phyloP scores from a whole-genome alignment of 257 asterid genomes.

The Rehmannia glutinosa region DNA sequence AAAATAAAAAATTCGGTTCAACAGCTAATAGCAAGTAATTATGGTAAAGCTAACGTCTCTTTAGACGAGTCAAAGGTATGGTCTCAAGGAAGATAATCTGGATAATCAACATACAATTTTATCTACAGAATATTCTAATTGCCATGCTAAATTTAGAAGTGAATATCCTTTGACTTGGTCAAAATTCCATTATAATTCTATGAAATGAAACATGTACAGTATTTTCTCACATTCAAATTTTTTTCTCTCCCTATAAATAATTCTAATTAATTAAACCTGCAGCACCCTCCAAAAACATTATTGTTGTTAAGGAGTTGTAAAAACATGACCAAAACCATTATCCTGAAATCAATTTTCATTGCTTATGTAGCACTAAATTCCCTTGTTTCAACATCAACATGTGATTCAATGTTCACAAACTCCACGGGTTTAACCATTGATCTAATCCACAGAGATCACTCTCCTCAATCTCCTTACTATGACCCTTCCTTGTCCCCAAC shows the following conservation, averaged over 20 bases:
- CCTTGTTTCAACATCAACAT: background rate
- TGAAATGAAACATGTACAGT: too few relatives aligned
- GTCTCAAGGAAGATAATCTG: too few relatives aligned
- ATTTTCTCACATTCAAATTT: too few relatives aligned
- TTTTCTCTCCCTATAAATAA: background rate
- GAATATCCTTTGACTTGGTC: too few relatives aligned
- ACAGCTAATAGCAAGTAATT: too few relatives aligned
- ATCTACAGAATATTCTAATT: too few relatives aligned
- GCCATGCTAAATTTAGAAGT: too few relatives aligned
- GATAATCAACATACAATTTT: too few relatives aligned
- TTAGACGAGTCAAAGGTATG: too few relatives aligned
- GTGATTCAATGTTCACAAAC: background rate
- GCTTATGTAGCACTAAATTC: background rate
- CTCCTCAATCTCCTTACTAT: conserved; percentile 18
- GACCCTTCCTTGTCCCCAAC: conserved; percentile 6
- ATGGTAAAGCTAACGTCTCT: too few relatives aligned
- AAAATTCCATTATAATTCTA: too few relatives aligned
- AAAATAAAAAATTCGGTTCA: too few relatives aligned
- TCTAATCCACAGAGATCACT: conserved; percentile 29
- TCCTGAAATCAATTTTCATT: background rate
- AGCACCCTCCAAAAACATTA: background rate
- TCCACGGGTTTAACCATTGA: conserved; percentile 27
- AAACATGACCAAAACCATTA: conserved; percentile 3
- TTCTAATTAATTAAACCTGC: background rate
- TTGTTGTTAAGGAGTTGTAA: background rate